A percentile compares a stretch with the other conserved stretches of the same genome.
These are phyloP conservation scores for Pseudocercospora pini-densiflorae DNA, from an alignment of 2,329 filamentous ascomycete genomes.

Conservation along the genomic window DNA sequence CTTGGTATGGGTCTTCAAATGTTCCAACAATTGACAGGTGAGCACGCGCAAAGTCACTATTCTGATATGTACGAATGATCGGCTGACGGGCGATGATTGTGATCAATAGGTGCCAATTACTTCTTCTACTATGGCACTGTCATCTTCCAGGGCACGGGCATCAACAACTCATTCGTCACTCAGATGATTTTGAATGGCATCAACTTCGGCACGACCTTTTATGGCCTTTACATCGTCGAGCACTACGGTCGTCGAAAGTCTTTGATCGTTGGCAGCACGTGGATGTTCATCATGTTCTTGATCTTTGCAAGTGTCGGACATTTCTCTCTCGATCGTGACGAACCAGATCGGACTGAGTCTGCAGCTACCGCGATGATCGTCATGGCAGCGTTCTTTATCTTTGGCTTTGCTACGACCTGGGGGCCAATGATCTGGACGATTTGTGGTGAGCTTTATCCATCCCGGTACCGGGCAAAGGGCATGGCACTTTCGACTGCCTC, in stretches of 20 bases:
- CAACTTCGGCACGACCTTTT: constrained; percentile 51
- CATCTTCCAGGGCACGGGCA: constrained; percentile 44
- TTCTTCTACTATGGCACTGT: constrained; percentile 47
- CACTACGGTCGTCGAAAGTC: constrained; percentile 51
- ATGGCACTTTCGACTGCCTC: constrained; percentile 62
- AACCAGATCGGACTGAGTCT: constrained; percentile 41
- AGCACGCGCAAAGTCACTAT: not conserved
- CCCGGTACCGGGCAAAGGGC: constrained; percentile 54
- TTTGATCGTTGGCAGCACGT: constrained; percentile 48
- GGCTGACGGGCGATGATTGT: constrained; percentile 66
- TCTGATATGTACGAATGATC: not conserved
- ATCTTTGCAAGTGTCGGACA: constrained; percentile 52
- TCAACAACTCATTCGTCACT: constrained; percentile 49
- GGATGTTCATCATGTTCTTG: constrained; percentile 60
- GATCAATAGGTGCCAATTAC: constrained; percentile 43
- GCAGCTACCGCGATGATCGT: constrained; percentile 67
- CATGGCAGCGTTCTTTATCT: constrained; percentile 70
- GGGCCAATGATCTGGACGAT: constrained; percentile 69
- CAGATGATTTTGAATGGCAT: constrained; percentile 51
- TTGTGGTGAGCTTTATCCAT: constrained; percentile 54
- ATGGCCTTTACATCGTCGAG: constrained; percentile 52
- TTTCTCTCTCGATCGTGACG: constrained; percentile 45
- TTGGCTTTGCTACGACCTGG: constrained; percentile 71
- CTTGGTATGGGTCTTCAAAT: constrained; percentile 65
- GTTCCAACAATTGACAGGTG: constrained; percentile 43